Base-by-base conservation (phyloP, 2,329 filamentous ascomycete genomes). In the Onygenales sp. region DNA sequence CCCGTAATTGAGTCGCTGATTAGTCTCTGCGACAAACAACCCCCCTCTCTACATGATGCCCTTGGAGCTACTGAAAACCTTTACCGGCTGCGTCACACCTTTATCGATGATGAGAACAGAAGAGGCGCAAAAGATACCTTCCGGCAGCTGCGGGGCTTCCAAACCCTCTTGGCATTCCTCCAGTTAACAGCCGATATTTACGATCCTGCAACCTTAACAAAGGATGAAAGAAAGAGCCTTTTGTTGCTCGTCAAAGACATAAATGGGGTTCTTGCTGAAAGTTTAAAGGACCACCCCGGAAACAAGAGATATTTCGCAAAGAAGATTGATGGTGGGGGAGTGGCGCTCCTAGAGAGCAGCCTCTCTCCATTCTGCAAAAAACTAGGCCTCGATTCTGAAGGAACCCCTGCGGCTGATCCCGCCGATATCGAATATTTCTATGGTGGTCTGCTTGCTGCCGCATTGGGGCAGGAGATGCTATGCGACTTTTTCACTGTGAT, bases 291-390 rank as follows among this genome's bases (percentile, higher is more conserved):
- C 45, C 90, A 97, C 68, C 78, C 85, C 46, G 92, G 91, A 17
- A 98, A 97, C 70, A 81, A 85, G 63, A 82, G 87, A 61, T 96
- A 92, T 73, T 97, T 97, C 67, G 81, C 83, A 54, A 84, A 83
- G 59, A 79, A 83, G 59, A 82, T 94, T 33, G 81, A 87, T 54
- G 84, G 82, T 21, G 87, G 85, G 53, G 90, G 92, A 3, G 95
- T 89, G 85, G 78, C 83, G 58, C 81, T 83, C 6, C 68, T 96
- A 52, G 85, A 93, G 63, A 81, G 87, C 64, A 81, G 81, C 5
- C 79, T 71, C 81, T 80, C 57, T 83, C 82, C 66, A 83, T 84
- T 67, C 81, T 86, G 36, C 71, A 83, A 51, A 77, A 85, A 52
- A 80, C 79, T 58, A 78, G 59, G 61, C 43, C 52, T 56, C 21